Conservation (phyloP, 768 basidiomycete species). For the Strobilomyces confusus region DNA sequence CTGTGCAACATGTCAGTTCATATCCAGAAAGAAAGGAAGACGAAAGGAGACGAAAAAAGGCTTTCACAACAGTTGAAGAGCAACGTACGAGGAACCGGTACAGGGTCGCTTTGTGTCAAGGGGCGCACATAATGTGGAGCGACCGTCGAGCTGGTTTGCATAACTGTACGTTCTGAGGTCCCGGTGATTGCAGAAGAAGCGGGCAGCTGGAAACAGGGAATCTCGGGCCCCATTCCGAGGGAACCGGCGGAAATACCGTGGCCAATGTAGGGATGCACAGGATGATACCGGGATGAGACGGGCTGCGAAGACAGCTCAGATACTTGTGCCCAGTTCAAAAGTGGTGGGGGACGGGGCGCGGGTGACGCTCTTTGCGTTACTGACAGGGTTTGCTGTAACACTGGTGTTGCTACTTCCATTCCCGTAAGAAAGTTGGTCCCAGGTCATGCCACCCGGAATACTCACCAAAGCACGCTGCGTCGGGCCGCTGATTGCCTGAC, state of each 20-base stretch:
- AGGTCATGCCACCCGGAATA: neutral
- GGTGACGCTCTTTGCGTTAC: neutral
- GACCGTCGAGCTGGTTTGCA: neutral
- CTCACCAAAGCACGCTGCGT: neutral
- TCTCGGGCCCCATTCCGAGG: neutral
- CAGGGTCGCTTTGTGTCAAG: neutral
- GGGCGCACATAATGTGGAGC: neutral
- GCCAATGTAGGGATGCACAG: neutral
- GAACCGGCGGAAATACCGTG: neutral
- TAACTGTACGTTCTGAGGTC: neutral
- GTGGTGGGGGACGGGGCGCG: neutral
- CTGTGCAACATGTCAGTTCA: conserved; percentile 13
- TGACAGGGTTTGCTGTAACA: conserved; percentile 1
- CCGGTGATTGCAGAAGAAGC: neutral
- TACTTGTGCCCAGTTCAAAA: neutral
- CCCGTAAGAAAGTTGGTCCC: neutral
- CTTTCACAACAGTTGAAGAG: neutral
- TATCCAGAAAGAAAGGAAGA: neutral
- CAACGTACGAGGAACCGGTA: conserved; percentile 11
- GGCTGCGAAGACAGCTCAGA: conserved; percentile 1
- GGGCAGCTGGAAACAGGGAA: neutral
- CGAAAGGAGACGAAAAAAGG: neutral
- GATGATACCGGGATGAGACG: neutral
- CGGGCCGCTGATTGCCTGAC: neutral
- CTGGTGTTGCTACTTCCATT: neutral